Evolutionary conservation across 768 basidiomycete genomes (phyloP), one percentile per base, ranked within the genome.

Genomic region (Trametes sanguinea): DNA sequence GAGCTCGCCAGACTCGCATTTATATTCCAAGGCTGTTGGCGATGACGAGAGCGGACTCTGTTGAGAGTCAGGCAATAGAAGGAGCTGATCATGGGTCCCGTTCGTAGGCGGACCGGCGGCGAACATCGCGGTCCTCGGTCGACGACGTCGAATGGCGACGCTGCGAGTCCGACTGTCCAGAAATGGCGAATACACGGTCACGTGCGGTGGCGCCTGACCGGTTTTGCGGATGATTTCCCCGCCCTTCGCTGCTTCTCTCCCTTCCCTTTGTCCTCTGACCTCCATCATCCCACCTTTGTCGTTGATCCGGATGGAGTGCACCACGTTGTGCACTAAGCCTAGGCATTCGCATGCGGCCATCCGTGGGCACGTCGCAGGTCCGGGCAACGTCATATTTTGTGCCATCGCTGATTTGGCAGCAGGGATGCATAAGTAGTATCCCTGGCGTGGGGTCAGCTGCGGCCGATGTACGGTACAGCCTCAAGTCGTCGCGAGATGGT

Each of bases 171-270:
- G 57, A 39, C 39, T 37, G 43, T 16, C 56, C 33, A n/a, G 8
- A 57, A 10, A 33, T 17, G 57, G 57, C 9, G 6, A 22, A 45
- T 42, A 59, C 50, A 30, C 57, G 57, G 50, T 59, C 50, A 59
- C 57, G 57, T 59, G 50, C 57, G 32, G 50, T 51, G 50, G 57
- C 57, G 57, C 57, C 57, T 59, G 57, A 59, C 57, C 35, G 17
- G 17, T 27, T 40, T 9, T 4, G 10, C 22, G 6, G 57, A 11
- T 7, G 27, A 48, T 59, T 45, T 59, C 50, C 29, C 51, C 50
- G 50, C 16, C 29, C 32, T 10, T 11, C n/a, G 40, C 48, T 10
- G 2, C 30, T 51, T 59, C 39, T 59, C 11, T 51, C 30, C 30
- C 48, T 58, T 51, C 57, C 29, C 37, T 16, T 6, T 29, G 50